phyloP scores from a whole-genome alignment of 2,329 filamentous ascomycete species.

The Dothideomycetes sp. region DNA sequence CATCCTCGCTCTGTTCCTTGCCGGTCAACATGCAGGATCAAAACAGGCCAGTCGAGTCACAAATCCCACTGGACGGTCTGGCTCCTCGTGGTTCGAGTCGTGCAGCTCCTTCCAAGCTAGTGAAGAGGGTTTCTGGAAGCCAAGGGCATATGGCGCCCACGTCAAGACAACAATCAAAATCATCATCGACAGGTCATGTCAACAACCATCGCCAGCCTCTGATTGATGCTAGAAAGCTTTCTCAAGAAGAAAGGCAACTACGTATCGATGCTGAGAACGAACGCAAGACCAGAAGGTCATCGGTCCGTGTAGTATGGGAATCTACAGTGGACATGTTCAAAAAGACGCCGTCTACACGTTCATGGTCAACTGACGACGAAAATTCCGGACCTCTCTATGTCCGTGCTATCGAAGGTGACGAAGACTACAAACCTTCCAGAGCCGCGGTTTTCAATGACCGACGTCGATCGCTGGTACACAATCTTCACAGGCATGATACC shows the following conservation, averaged over 20 bases:
- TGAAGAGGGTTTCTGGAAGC: too few relatives aligned
- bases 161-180: too few relatives aligned
- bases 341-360: neutral
- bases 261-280: slow-evolving; percentile 7
- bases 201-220: slow-evolving; percentile 7
- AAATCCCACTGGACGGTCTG: too few relatives aligned
- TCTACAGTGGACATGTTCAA: slow-evolving; percentile 2
- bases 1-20: too few relatives aligned
- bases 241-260: slow-evolving; percentile 4
- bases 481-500: slow-evolving; percentile 6
- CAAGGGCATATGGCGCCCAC: too few relatives aligned
- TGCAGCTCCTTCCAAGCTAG: too few relatives aligned
- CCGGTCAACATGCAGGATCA: too few relatives aligned
- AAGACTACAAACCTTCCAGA: slow-evolving; percentile 6
- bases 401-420: slow-evolving; percentile 7
- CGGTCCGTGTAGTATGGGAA: slow-evolving; percentile 1
- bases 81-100: too few relatives aligned
- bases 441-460: slow-evolving; percentile 3
- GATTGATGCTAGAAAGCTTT: slow-evolving; percentile 11
- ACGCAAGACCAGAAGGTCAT: slow-evolving; percentile 6
- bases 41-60: too few relatives aligned
- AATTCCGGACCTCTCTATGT: neutral
- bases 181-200: neutral
- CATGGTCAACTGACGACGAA: neutral
- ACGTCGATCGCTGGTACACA: slow-evolving; percentile 7